These are phyloP conservation scores for Davidsoniella virescens DNA, from an alignment of 2,329 filamentous ascomycete species.

Conservation along the genomic window DNA sequence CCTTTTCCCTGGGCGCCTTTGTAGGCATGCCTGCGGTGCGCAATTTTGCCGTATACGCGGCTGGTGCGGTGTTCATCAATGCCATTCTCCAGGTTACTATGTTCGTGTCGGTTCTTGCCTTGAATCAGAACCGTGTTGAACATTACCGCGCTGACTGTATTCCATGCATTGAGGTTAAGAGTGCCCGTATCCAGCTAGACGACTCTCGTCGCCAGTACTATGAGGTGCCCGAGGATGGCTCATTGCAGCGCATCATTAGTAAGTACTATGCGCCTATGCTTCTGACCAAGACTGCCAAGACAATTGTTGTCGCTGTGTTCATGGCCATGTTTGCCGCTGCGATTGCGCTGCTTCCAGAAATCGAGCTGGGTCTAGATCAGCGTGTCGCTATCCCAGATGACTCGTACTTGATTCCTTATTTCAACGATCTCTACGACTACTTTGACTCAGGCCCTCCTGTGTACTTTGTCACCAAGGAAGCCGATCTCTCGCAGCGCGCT, in stretches of 20 bases:
- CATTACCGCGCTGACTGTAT: slow-evolving; percentile 80
- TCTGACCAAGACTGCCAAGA: slow-evolving; percentile 65
- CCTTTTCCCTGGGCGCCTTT: slow-evolving; percentile 81
- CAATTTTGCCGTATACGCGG: slow-evolving; percentile 93
- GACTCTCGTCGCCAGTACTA: slow-evolving; percentile 39
- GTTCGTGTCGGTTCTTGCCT: slow-evolving; percentile 79
- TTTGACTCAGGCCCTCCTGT: slow-evolving; percentile 84
- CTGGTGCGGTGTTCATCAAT: slow-evolving; percentile 92
- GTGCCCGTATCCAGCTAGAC: slow-evolving; percentile 51
- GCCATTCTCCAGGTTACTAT: slow-evolving; percentile 93
- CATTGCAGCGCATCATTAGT: slow-evolving; percentile 74
- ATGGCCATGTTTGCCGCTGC: slow-evolving; percentile 75
- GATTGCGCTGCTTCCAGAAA: slow-evolving; percentile 66
- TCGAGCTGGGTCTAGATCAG: slow-evolving; percentile 82
- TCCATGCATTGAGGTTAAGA: slow-evolving; percentile 70
- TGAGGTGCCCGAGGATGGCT: slow-evolving; percentile 68
- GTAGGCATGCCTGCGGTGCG: slow-evolving; percentile 96
- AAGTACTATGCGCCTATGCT: slow-evolving; percentile 74
- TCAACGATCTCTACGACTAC: slow-evolving; percentile 89
- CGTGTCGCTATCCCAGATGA: slow-evolving; percentile 84
- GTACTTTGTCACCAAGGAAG: slow-evolving; percentile 77
- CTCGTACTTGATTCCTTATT: slow-evolving; percentile 90
- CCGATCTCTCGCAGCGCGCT: slow-evolving; percentile 59
- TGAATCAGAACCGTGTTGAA: slow-evolving; percentile 86
- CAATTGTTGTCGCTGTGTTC: slow-evolving; percentile 62